Conservation (phyloP, 305 asterid genomes). For the Fraxinus velutina region DNA sequence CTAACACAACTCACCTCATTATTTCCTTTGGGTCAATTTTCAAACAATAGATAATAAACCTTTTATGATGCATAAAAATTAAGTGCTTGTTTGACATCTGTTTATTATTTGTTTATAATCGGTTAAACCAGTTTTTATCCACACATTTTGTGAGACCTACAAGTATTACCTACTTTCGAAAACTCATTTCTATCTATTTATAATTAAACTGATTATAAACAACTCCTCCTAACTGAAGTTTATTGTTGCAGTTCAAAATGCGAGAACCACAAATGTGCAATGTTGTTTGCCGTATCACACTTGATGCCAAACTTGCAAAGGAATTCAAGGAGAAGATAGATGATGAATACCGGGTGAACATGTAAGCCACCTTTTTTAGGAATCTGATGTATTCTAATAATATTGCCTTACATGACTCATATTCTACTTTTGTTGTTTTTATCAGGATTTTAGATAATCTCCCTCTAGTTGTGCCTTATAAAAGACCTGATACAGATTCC, state of each 20-base stretch:
- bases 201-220: background rate
- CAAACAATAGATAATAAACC: background rate
- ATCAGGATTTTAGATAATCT: conserved; percentile 15
- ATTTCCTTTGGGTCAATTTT: background rate
- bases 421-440: background rate
- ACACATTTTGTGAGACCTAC: background rate
- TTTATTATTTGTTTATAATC: background rate
- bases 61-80: background rate
- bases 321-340: conserved; percentile 48
- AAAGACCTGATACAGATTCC: background rate
- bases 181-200: background rate
- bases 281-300: conserved; percentile 31
- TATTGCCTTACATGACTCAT: background rate
- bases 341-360: conserved; percentile 49
- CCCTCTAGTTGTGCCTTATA: conserved; percentile 4
- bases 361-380: conserved; percentile 27
- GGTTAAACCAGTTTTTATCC: background rate
- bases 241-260: conserved; percentile 27
- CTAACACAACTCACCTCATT: background rate
- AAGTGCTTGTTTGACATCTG: background rate
- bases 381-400: background rate
- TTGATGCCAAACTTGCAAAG: conserved; percentile 44
- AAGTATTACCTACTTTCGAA: background rate
- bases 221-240: background rate
- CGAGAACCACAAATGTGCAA: conserved; percentile 45